Conservation (phyloP, 1,139 yeast species). For the Trichomonascaceae sp. region DNA sequence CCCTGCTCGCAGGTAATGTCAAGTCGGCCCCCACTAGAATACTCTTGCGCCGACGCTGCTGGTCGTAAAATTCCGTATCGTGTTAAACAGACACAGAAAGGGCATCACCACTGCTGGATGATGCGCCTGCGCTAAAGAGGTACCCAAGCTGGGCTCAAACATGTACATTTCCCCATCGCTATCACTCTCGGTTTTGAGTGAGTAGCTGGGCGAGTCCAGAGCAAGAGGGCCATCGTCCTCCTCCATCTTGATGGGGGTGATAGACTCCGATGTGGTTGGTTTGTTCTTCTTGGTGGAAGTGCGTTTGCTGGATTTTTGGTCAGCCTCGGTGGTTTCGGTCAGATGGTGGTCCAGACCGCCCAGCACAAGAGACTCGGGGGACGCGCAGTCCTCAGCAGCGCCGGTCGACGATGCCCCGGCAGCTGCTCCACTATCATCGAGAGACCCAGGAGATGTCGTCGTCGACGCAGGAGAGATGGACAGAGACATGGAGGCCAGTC, state of each 20-base stretch:
- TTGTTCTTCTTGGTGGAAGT: neutral
- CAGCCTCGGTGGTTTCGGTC: conserved; percentile 1
- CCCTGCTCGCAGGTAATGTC: neutral
- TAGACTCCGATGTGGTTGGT: conserved; percentile 1
- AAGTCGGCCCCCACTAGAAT: conserved; percentile 1
- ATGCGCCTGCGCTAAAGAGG: conserved; percentile 23
- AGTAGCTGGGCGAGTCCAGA: neutral
- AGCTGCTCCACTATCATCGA: conserved; percentile 3
- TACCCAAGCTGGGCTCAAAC: neutral
- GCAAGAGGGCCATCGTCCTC: neutral
- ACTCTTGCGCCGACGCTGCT: conserved; percentile 31
- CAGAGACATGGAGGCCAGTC: neutral
- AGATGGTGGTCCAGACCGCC: neutral
- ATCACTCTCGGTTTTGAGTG: conserved; percentile 1
- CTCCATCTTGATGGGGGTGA: conserved; percentile 1
- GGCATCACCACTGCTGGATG: conserved; percentile 34
- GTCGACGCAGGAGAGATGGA: conserved; percentile 10
- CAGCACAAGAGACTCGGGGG: too few relatives aligned
- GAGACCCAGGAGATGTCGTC: conserved; percentile 4
- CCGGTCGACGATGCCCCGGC: neutral
- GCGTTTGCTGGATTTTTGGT: conserved; percentile 3
- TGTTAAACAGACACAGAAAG: too few relatives aligned
- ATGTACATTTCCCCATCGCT: neutral
- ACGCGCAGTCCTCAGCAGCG: too few relatives aligned
- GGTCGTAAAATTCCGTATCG: too few relatives aligned